Conservation (phyloP, 140 eudicot genomes). For the Cichorium intybus region DNA sequence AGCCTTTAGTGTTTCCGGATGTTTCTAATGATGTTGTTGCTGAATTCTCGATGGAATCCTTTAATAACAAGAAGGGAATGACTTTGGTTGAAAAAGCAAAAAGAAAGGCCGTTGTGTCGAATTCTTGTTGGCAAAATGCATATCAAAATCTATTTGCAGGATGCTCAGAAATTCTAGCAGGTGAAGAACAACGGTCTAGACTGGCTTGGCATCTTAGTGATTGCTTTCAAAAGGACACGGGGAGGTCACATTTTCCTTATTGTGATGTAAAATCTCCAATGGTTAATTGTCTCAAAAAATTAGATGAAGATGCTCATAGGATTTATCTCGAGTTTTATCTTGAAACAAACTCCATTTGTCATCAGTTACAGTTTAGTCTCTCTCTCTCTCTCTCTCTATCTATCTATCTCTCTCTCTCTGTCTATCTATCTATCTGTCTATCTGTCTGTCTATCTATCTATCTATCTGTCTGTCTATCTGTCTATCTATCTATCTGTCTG, state of each 20-base stretch:
- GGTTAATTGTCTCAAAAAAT: constrained; percentile 46
- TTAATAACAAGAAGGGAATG: constrained; percentile 45
- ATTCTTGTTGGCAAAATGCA: constrained; percentile 77
- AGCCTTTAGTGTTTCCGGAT: constrained; percentile 5
- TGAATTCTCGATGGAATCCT: constrained; percentile 58
- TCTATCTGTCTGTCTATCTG: too few relatives aligned
- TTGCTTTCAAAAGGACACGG: constrained; percentile 74
- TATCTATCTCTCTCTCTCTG: not conserved
- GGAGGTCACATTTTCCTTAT: constrained; percentile 58
- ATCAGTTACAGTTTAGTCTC: constrained; percentile 75
- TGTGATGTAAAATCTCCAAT: constrained; percentile 55
- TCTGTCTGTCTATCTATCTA: too few relatives aligned
- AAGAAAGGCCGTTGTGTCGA: constrained; percentile 37
- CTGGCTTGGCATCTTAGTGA: constrained; percentile 86
- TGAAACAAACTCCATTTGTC: constrained; percentile 75
- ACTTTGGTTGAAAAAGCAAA: constrained; percentile 49
- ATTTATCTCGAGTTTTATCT: constrained; percentile 71
- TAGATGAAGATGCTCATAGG: constrained; percentile 52
- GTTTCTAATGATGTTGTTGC: constrained; percentile 27
- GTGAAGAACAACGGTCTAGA: constrained; percentile 59
- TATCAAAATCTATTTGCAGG: constrained; percentile 60
- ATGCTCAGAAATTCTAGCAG: constrained; percentile 77
- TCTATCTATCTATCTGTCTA: too few relatives aligned
- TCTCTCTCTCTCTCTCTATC: constrained; percentile 8
- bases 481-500: too few relatives aligned